Conservation (phyloP, 2,329 filamentous ascomycete genomes). For the Alternaria ventricosa region DNA sequence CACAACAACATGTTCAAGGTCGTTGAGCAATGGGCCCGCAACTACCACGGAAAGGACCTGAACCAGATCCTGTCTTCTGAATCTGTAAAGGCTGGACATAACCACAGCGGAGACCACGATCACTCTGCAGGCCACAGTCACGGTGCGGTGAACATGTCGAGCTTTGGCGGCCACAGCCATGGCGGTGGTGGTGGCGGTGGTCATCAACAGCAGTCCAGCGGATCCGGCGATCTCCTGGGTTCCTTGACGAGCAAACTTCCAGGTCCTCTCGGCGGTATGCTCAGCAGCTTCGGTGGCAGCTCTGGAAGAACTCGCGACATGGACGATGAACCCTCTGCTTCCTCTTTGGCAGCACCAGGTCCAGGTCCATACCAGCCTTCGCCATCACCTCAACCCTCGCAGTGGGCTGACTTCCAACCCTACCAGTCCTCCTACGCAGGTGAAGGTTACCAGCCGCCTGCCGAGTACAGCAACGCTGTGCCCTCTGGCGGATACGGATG, state of each 20-base stretch:
- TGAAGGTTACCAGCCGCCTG: slow-evolving; percentile 35
- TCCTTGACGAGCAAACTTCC: slow-evolving; percentile 26
- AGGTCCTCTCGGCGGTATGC: slow-evolving; percentile 22
- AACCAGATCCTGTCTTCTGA: slow-evolving; percentile 81
- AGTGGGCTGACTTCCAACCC: slow-evolving; percentile 43
- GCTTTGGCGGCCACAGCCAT: slow-evolving; percentile 30
- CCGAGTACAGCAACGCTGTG: slow-evolving; percentile 33
- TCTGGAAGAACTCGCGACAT: slow-evolving; percentile 32
- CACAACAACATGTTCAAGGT: slow-evolving; percentile 89
- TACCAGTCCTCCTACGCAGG: slow-evolving; percentile 45
- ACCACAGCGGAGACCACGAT: slow-evolving; percentile 62
- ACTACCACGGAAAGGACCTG: slow-evolving; percentile 70
- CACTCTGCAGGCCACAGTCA: slow-evolving; percentile 42
- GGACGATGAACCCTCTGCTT: slow-evolving; percentile 23
- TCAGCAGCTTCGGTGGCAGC: slow-evolving; percentile 26
- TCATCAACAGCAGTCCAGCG: slow-evolving; percentile 8
- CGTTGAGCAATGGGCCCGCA: slow-evolving; percentile 80
- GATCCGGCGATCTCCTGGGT: slow-evolving; percentile 34
- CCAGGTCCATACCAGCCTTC: slow-evolving; percentile 27
- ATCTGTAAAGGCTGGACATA: slow-evolving; percentile 81
- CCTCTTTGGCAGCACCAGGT: slow-evolving; percentile 11
- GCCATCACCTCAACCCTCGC: slow-evolving; percentile 35
- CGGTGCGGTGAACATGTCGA: slow-evolving; percentile 35
- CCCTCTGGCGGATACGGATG: slow-evolving; percentile 35
- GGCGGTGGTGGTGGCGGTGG: slow-evolving; percentile 15